Percentiles rank a stretch among this genome's conserved stretches.
These are phyloP conservation scores for Rhododendron vialii DNA, from an alignment of 148 eudicot genomes.

Conservation along the genomic window DNA sequence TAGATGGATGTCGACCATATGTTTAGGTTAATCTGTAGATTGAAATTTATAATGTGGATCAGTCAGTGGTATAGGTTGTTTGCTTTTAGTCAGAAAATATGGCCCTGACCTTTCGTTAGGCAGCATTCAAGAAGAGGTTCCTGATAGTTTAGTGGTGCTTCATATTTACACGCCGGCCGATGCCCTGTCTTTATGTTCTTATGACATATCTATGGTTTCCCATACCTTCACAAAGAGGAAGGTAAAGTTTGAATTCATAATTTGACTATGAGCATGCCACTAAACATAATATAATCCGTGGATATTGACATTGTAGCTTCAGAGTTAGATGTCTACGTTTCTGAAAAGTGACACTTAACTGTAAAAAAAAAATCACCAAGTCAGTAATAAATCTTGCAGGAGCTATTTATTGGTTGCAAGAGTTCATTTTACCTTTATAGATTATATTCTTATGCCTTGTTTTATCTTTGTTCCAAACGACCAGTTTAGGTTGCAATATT, in stretches of 20 bases:
- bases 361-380: not conserved
- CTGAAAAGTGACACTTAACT: not conserved
- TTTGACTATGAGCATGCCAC: not conserved
- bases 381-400: not conserved
- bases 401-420: not conserved
- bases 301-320: not conserved
- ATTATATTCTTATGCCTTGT: not conserved
- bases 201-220: not conserved
- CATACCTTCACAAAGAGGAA: not conserved
- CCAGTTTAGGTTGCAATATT: no score
- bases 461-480: no score
- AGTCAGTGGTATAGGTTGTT: not conserved
- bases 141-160: not conserved
- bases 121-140: not conserved
- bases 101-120: not conserved
- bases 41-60: not conserved
- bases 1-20: not conserved
- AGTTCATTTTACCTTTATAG: not conserved
- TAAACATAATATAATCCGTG: not conserved
- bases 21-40: not conserved
- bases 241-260: not conserved
- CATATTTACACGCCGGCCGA: not conserved
- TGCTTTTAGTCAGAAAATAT: constrained; percentile 4
- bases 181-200: not conserved
- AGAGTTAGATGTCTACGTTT: not conserved